Conservation (phyloP, 257 asterid genomes). For the Leonotis leonurus region DNA sequence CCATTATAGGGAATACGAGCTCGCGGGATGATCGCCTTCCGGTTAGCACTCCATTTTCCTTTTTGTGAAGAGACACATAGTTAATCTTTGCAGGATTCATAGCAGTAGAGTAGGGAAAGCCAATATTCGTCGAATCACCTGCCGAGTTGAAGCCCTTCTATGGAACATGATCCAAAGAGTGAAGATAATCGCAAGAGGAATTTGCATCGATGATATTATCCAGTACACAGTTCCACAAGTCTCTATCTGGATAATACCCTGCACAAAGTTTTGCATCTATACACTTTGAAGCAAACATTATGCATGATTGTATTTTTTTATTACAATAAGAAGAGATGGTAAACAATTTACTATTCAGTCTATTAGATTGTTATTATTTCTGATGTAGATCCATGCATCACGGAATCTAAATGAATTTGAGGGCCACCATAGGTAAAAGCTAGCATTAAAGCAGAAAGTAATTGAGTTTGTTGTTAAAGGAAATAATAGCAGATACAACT, state of each 20-base stretch:
- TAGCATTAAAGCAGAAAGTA: neutral
- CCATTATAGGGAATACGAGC: constrained; percentile 60
- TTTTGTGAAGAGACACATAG: neutral
- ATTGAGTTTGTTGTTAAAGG: neutral
- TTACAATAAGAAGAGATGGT: neutral
- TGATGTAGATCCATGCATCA: no score
- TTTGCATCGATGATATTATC: constrained; percentile 64
- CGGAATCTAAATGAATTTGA: no score
- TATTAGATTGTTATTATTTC: no score
- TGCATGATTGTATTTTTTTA: no score
- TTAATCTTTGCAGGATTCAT: neutral
- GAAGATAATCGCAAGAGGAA: constrained; percentile 60
- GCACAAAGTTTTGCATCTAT: neutral
- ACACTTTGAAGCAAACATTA: neutral
- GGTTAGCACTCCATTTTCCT: constrained; percentile 35
- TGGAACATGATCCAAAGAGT: constrained; percentile 46
- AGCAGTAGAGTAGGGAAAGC: no score
- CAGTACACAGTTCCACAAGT: constrained; percentile 78
- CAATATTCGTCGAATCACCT: no score
- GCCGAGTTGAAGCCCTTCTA: no score
- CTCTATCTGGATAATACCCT: constrained; percentile 56
- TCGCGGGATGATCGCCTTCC: constrained; percentile 13
- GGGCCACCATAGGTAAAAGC: neutral
- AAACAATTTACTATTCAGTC: no score
- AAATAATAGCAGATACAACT: neutral